Conservation (phyloP, 208 protist species). For the Trypanosomatidae sp. region DNA sequence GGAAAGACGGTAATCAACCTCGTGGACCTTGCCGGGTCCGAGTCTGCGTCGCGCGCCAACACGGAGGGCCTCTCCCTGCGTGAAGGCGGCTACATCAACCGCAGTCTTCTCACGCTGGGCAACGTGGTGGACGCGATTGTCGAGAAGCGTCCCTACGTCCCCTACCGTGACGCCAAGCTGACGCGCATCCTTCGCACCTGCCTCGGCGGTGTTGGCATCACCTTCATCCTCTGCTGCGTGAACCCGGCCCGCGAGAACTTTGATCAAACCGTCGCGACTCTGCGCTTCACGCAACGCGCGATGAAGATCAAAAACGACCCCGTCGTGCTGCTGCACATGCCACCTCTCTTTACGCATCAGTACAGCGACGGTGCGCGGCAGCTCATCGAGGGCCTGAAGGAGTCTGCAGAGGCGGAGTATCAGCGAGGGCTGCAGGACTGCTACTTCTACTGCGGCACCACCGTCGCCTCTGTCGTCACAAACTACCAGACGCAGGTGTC, state of each 20-base stretch:
- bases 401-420: slow-evolving; percentile 54
- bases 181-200: slow-evolving; percentile 84
- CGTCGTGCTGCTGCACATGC: slow-evolving; percentile 73
- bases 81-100: slow-evolving; percentile 89
- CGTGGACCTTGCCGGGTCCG: slow-evolving; percentile 93
- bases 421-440: slow-evolving; percentile 73
- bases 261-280: slow-evolving; percentile 82
- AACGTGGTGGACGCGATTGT: slow-evolving; percentile 88
- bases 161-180: slow-evolving; percentile 89
- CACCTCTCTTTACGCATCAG: slow-evolving; percentile 83
- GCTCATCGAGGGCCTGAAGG: slow-evolving; percentile 46
- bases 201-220: slow-evolving; percentile 85
- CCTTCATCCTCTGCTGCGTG: slow-evolving; percentile 91
- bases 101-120: slow-evolving; percentile 87
- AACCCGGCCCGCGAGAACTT: slow-evolving; percentile 84
- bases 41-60: slow-evolving; percentile 73
- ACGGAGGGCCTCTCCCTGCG: slow-evolving; percentile 80
- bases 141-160: slow-evolving; percentile 63
- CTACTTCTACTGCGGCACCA: slow-evolving; percentile 62
- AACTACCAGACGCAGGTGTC: slow-evolving; percentile 59
- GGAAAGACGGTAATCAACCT: slow-evolving; percentile 75
- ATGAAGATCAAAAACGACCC: slow-evolving; percentile 92
- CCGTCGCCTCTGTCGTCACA: slow-evolving; percentile 45
- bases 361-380: slow-evolving; percentile 53
- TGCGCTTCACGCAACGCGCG: slow-evolving; percentile 88